Percentiles rank a stretch among this genome's conserved stretches.
These are phyloP conservation scores for Moniliophthora roreri DNA, from an alignment of 1,284 basidiomycete genomes.

Conservation along the genomic window DNA sequence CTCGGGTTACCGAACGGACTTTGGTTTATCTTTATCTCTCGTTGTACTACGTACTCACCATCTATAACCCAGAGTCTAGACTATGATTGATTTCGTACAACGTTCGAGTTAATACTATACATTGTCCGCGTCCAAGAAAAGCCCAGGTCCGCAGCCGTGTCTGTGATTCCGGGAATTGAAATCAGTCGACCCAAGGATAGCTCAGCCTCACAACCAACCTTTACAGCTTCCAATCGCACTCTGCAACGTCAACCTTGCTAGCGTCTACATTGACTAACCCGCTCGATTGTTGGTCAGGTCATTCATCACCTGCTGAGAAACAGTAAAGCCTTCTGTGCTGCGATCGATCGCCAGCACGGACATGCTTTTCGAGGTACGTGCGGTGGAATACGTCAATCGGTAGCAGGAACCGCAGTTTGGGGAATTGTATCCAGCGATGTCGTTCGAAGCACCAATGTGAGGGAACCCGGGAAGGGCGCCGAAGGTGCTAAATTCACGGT, in stretches of 20 bases:
- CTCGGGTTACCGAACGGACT: too few species aligned
- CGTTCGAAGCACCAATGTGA: background rate
- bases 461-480: background rate
- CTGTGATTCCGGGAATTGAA: too few species aligned
- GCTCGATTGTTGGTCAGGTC: background rate
- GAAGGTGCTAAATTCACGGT: slow-evolving; percentile 9
- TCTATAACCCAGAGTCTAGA: too few species aligned
- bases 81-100: too few species aligned
- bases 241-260: background rate
- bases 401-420: background rate
- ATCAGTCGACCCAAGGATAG: too few species aligned
- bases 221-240: too few species aligned
- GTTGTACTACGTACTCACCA: too few species aligned
- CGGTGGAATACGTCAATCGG: background rate
- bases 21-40: too few species aligned
- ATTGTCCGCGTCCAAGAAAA: too few species aligned
- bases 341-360: background rate
- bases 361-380: background rate
- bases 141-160: too few species aligned
- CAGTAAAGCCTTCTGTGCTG: background rate
- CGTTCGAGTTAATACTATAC: too few species aligned
- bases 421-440: background rate
- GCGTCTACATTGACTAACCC: background rate
- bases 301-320: background rate
- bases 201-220: too few species aligned